Percentiles rank a stretch among this genome's conserved stretches.
phyloP scores from a whole-genome alignment of 495 filamentous ascomycete genomes.

The Podospora appendiculata region DNA sequence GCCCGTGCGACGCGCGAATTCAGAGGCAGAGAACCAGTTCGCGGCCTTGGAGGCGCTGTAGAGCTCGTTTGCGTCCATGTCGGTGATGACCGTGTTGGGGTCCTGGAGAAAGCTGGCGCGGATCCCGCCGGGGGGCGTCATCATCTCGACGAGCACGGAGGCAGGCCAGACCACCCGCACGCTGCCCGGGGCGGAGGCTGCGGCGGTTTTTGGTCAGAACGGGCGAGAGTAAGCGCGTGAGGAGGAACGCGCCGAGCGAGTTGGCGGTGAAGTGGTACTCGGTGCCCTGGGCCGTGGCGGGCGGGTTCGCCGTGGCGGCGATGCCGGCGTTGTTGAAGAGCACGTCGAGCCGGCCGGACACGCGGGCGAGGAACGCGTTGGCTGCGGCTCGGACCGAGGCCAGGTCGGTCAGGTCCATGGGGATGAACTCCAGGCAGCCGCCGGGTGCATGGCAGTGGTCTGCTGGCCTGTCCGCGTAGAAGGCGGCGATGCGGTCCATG shows the following conservation, averaged over 20 bases:
- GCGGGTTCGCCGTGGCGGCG: constrained; percentile 15
- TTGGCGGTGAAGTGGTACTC: constrained; percentile 8
- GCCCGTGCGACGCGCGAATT: constrained; percentile 24
- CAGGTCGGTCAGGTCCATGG: constrained; percentile 18
- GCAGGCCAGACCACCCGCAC: not conserved
- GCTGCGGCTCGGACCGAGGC: constrained; percentile 13
- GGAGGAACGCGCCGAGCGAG: not conserved
- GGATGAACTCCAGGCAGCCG: constrained; percentile 15
- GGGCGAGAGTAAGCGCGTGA: not conserved
- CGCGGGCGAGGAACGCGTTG: constrained; percentile 8
- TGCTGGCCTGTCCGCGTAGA: not conserved
- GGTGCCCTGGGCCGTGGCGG: constrained; percentile 23
- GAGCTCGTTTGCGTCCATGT: constrained; percentile 10
- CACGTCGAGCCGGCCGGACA: constrained; percentile 12
- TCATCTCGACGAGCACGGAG: not conserved
- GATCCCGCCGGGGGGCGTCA: constrained; percentile 8
- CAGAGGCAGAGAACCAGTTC: constrained; percentile 25
- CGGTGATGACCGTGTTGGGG: constrained; percentile 6
- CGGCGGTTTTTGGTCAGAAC: not conserved
- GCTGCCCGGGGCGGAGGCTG: not conserved
- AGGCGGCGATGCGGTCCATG: constrained; percentile 7
- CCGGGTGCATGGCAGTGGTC: too few relatives aligned
- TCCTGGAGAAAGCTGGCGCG: constrained; percentile 20
- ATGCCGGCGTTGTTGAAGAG: constrained; percentile 29
- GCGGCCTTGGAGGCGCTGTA: constrained; percentile 33